Base-by-base conservation (phyloP, 495 filamentous ascomycete species). In the Penicillium robsamsonii region DNA sequence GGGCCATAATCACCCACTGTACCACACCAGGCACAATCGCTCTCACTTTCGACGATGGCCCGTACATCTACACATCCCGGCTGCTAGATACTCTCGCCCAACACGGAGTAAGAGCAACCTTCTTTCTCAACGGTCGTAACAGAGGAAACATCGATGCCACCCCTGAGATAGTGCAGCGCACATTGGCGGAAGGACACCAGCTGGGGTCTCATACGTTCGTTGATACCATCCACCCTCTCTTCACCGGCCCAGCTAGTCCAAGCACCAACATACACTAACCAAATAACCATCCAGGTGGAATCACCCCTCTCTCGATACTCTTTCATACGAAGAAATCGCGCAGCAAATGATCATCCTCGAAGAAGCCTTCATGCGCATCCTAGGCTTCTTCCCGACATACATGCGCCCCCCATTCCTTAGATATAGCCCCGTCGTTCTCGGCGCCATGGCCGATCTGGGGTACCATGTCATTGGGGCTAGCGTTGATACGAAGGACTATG, bases 31-130 rank as follows among this genome's bases (percentile, higher is more conserved):
- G 81, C 7, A 79, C 81, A 37, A 79, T 91, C 43, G 88, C 88
- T 31, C 60, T 91, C n/a, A 90, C 88, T 10, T 91, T 84, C 65
- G 88, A 92, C 60, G 88, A 92, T 60, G 88, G 88, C 4, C 88
- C 88, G 0, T 85, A 76, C 40, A 72, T 80, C 22, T 90, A 86
- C 65, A 91, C 88, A 1, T 58, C 64, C 24, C 75, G 81, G 33
- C 70, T 91, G 2, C 74, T 92, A 1, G 83, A 90, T 62, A 75
- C 84, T 31, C 73, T 92, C 31, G 72, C 79, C 57, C 69, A 74
- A 47, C 82, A 84, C 58, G 71, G 75, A 15, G 83, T 80, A 42
- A 84, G 81, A 52, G 87, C 82, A 8, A 91, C 88, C 4, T 92
- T 92, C 67, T 91, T 90, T 70, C 75, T 92, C 25, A 87, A 82